Conservation (phyloP, 108 stramenopile species). For the Epipyxis sp. region DNA sequence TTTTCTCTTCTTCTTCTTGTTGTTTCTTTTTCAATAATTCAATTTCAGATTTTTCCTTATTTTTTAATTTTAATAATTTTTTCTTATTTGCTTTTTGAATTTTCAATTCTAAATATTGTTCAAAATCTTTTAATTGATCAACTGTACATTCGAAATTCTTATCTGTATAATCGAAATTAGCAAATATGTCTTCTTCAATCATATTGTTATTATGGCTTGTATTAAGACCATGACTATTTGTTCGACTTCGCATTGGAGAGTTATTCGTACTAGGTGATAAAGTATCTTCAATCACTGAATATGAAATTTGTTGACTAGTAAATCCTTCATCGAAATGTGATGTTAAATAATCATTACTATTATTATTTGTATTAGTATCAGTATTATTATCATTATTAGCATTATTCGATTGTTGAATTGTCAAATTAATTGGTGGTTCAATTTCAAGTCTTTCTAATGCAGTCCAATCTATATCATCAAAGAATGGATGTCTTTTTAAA, state of each 20-base stretch:
- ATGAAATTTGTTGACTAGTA: background rate
- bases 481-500: slow-evolving; percentile 80
- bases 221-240: background rate
- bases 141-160: background rate
- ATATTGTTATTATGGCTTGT: background rate
- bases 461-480: slow-evolving; percentile 78
- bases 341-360: background rate
- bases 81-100: background rate
- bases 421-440: background rate
- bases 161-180: background rate
- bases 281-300: slow-evolving; percentile 2
- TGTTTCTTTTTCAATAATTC: background rate
- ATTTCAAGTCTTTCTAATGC: slow-evolving; percentile 53
- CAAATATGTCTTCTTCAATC: background rate
- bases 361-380: background rate
- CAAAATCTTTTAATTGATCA: background rate
- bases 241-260: background rate
- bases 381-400: background rate
- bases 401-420: background rate
- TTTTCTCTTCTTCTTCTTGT: background rate
- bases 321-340: background rate
- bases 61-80: background rate
- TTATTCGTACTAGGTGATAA: background rate
- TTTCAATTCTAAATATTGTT: background rate
- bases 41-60: background rate